These are phyloP conservation scores for Colletotrichum musae DNA, from an alignment of 2,329 filamentous ascomycete genomes.

Conservation along the genomic window DNA sequence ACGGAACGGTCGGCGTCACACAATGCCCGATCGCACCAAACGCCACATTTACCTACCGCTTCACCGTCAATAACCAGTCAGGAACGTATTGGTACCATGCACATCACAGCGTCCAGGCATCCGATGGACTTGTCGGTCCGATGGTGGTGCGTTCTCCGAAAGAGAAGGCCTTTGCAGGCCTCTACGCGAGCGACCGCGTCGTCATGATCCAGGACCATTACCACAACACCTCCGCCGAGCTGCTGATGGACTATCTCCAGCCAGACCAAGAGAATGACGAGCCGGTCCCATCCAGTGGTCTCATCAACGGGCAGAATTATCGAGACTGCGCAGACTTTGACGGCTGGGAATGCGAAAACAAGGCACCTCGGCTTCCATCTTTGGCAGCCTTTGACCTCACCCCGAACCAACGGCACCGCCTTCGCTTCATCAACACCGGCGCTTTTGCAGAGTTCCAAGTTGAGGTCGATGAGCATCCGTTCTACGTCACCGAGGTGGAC, in stretches of 20 bases:
- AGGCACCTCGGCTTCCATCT: slow-evolving; percentile 24
- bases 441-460: slow-evolving; percentile 82
- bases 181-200: slow-evolving; percentile 65
- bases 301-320: slow-evolving; percentile 71
- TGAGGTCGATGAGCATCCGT: slow-evolving; percentile 76
- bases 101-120: slow-evolving; percentile 75
- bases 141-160: slow-evolving; percentile 75
- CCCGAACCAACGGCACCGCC: slow-evolving; percentile 72
- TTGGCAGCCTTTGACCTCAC: slow-evolving; percentile 57
- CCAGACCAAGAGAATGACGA: slow-evolving; percentile 71
- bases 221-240: slow-evolving; percentile 67
- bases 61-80: slow-evolving; percentile 69
- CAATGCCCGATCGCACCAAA: slow-evolving; percentile 78
- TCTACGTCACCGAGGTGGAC: slow-evolving; percentile 78
- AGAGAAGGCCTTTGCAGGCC: slow-evolving; percentile 45
- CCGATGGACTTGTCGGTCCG: slow-evolving; percentile 78
- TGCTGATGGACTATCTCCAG: slow-evolving; percentile 69
- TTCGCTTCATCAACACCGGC: slow-evolving; percentile 79
- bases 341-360: slow-evolving; percentile 61
- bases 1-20: slow-evolving; percentile 77
- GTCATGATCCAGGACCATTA: slow-evolving; percentile 83
- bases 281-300: slow-evolving; percentile 74
- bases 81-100: slow-evolving; percentile 75
- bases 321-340: slow-evolving; percentile 52
- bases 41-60: slow-evolving; percentile 75